Evolutionary conservation across 2,329 filamentous ascomycete genomes (phyloP).

Genomic region (Achaetomium macrosporum): DNA sequence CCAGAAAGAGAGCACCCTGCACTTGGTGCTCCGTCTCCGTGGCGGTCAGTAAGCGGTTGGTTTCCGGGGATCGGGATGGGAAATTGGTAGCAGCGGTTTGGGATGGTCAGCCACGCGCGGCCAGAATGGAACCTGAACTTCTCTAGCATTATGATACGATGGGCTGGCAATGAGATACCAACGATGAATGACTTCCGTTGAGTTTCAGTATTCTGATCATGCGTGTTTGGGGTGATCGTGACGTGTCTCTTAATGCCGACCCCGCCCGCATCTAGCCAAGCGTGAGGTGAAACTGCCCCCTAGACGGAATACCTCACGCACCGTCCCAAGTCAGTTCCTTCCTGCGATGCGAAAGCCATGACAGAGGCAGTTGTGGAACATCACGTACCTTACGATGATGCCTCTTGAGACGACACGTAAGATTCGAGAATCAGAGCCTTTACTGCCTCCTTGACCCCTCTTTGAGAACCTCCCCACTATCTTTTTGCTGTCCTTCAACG

Average conservation of each 20-base stretch:
- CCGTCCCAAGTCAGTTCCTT: neutral
- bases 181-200: slow-evolving; percentile 8
- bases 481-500: neutral
- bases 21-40: slow-evolving; percentile 65
- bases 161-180: slow-evolving; percentile 5
- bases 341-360: neutral
- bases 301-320: too few species aligned
- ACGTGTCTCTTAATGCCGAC: too few species aligned
- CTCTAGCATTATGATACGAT: slow-evolving; percentile 9
- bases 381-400: neutral
- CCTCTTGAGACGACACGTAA: neutral
- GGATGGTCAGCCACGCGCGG: slow-evolving; percentile 11
- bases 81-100: slow-evolving; percentile 12
- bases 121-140: neutral
- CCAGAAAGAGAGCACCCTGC: slow-evolving; percentile 69
- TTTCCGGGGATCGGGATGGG: slow-evolving; percentile 3
- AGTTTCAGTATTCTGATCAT: neutral
- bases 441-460: slow-evolving; percentile 16
- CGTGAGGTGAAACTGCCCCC: too few species aligned
- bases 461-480: neutral
- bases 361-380: neutral
- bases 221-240: too few species aligned
- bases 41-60: slow-evolving; percentile 47
- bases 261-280: too few species aligned
- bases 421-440: slow-evolving; percentile 13